These are phyloP conservation scores for Pleurozium schreberi DNA, from an alignment of 225 moss, liverwort and hornwort species.

Conservation along the genomic window DNA sequence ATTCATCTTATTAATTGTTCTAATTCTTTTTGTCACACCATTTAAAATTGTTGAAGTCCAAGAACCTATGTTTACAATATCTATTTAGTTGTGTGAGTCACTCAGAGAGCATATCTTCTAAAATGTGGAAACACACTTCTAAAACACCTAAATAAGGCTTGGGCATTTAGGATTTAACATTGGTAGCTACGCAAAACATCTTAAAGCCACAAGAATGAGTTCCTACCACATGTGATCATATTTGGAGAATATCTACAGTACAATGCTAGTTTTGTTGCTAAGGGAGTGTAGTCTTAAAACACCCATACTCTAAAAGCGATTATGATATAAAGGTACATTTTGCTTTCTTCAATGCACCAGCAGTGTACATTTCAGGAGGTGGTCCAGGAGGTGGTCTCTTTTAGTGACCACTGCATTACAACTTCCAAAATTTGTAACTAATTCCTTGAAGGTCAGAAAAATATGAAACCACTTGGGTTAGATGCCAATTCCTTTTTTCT, in stretches of 20 bases:
- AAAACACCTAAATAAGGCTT: background rate
- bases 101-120: background rate
- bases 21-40: background rate
- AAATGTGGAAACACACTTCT: background rate
- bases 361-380: too few species aligned
- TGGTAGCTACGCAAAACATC: background rate
- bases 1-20: background rate
- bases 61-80: background rate
- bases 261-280: background rate
- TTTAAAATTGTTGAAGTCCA: background rate
- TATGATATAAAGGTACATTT: too few species aligned
- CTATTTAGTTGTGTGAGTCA: background rate
- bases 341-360: too few species aligned
- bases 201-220: too few species aligned
- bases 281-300: too few species aligned
- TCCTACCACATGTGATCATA: background rate
- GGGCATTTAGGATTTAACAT: fast-evolving
- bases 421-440: too few species aligned
- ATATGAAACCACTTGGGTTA: too few species aligned
- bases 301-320: too few species aligned
- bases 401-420: too few species aligned
- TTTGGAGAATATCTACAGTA: background rate
- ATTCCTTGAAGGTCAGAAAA: too few species aligned
- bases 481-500: too few species aligned
- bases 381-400: too few species aligned